Evolutionary conservation across 106 monocot genomes (phyloP).

Genomic region (Agapanthus africanus): DNA sequence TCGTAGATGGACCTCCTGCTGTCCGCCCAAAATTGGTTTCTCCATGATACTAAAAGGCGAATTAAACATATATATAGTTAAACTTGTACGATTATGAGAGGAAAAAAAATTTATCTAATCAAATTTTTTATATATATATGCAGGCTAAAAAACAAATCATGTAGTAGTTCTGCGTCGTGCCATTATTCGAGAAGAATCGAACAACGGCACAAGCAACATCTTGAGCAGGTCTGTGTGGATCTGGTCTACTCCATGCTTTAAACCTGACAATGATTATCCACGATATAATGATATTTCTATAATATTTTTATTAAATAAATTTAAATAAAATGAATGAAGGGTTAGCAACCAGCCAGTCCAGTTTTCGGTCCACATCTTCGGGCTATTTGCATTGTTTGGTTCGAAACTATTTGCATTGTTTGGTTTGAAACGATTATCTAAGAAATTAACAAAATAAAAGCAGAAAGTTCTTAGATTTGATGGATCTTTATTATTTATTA

Average conservation of each 20-base stretch:
- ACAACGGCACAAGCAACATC: constrained; percentile 45
- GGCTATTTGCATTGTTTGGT: constrained; percentile 17
- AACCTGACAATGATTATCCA: constrained; percentile 20
- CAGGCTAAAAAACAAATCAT: constrained; percentile 34
- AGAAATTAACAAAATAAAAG: too few relatives aligned
- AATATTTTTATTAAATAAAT: not conserved
- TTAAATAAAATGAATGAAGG: not conserved
- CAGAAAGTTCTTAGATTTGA: too few relatives aligned
- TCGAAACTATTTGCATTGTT: too few relatives aligned
- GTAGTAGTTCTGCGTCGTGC: constrained; percentile 40
- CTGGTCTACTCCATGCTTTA: constrained; percentile 19
- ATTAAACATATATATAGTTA: not conserved
- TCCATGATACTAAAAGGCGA: constrained; percentile 39
- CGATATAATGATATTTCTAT: not conserved
- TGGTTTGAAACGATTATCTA: too few relatives aligned
- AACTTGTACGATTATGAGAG: not conserved
- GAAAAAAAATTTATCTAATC: not conserved
- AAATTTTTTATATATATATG: not conserved
- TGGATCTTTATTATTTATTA: too few relatives aligned
- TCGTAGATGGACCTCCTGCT: constrained; percentile 47
- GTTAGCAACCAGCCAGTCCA: constrained; percentile 32
- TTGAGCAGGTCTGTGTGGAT: constrained; percentile 33
- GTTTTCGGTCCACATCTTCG: constrained; percentile 35
- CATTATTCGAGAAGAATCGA: constrained; percentile 25
- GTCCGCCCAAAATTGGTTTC: constrained; percentile 53